Percentiles rank a stretch among this genome's conserved stretches.
Evolutionary conservation across 306 rosid genomes (phyloP).

Genomic region (Gastrolobium villosum): DNA sequence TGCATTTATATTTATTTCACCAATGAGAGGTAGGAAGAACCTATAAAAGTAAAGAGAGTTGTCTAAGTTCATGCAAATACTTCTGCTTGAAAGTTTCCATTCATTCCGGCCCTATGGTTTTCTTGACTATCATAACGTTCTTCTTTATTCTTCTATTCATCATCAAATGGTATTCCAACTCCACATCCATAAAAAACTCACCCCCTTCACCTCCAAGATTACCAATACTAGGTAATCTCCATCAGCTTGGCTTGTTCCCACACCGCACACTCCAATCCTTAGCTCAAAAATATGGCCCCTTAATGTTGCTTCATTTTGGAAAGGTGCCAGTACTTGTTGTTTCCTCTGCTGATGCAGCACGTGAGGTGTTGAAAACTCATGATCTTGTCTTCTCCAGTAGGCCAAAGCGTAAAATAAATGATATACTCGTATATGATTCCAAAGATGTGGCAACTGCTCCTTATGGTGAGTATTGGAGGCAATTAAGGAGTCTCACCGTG

Average conservation of each 20-base stretch:
- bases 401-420: slow-evolving; percentile 16
- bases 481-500: neutral
- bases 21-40: too few species aligned
- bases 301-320: slow-evolving; percentile 34
- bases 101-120: neutral
- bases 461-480: slow-evolving; percentile 37
- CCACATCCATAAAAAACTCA: neutral
- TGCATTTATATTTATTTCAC: too few species aligned
- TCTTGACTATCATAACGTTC: slow-evolving; percentile 9
- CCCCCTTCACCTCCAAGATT: slow-evolving; percentile 45
- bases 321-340: slow-evolving; percentile 30
- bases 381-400: slow-evolving; percentile 30
- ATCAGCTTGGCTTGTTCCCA: slow-evolving; percentile 29
- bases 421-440: slow-evolving; percentile 28
- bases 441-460: neutral
- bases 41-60: too few species aligned
- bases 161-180: slow-evolving; percentile 38
- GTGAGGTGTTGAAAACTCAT: slow-evolving; percentile 38
- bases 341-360: slow-evolving; percentile 21
- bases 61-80: neutral
- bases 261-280: slow-evolving; percentile 30
- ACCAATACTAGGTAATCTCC: slow-evolving; percentile 36
- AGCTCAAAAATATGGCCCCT: slow-evolving; percentile 35
- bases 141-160: neutral
- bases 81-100: neutral